Evolutionary conservation across 2,329 filamentous ascomycete species (phyloP).

Genomic region (Aspergillus puulaauensis): DNA sequence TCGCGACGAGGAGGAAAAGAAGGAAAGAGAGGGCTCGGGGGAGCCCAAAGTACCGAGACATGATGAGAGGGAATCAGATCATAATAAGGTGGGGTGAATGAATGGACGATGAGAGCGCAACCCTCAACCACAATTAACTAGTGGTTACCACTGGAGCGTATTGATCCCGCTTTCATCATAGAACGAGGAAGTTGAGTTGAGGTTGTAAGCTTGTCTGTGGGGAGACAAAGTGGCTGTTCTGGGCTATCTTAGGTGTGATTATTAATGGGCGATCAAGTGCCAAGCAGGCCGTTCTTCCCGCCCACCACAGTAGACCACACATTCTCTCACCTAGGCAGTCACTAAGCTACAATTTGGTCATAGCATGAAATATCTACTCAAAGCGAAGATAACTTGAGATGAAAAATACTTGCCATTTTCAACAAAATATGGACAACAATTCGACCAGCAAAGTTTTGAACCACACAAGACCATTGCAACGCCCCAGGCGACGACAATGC

Average conservation of each 20-base stretch:
- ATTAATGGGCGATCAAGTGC: constrained; percentile 1
- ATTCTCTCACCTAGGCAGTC: no score
- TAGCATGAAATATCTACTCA: no score
- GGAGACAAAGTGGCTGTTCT: constrained; percentile 3
- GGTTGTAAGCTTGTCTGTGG: neutral
- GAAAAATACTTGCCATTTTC: no score
- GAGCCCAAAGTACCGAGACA: constrained; percentile 28
- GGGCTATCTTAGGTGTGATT: constrained; percentile 4
- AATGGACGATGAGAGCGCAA: constrained; percentile 1
- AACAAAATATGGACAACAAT: no score
- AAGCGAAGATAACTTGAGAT: no score
- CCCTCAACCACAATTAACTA: neutral
- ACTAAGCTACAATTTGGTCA: no score
- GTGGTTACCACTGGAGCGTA: neutral
- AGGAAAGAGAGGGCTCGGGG: constrained; percentile 26
- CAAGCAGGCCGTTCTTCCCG: neutral
- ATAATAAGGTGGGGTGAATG: constrained; percentile 10
- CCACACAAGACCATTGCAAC: no score
- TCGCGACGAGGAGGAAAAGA: constrained; percentile 16
- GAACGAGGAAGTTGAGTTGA: neutral
- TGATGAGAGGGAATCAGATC: constrained; percentile 21
- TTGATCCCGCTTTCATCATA: neutral
- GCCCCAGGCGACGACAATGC: no score
- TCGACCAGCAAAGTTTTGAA: no score
- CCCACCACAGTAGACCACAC: neutral